Base-by-base conservation (phyloP, 2,329 filamentous ascomycete genomes). In the Fusarium verticillioides region DNA sequence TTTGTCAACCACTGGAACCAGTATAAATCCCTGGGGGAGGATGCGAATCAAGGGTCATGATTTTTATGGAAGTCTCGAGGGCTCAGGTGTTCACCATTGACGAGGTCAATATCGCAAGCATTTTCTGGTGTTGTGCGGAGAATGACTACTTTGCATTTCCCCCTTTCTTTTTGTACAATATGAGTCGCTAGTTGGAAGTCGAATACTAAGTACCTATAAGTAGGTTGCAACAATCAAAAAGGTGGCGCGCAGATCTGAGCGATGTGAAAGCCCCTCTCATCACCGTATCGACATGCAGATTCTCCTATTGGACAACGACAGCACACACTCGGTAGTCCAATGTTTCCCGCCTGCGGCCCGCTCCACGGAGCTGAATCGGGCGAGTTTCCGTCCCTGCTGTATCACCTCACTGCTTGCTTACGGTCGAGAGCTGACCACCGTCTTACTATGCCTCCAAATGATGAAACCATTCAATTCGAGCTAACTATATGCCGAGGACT, bases 1-100 rank as follows among this genome's bases (percentile, higher is more conserved):
- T 82, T 82, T 63, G 77, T 83, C 57, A 83, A 83, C 61, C 80
- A 83, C 58, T 83, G 82, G 82, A 80, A 81, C 60, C 79, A 82
- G 59, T 83, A 81, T 59, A 75, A 75, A 44, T 44, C 70, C 52
- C 59, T 78, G 2, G 75, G 74, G 19, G 57, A 66, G 28, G 66
- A 44, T 44, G 36, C 43, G 16, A 34, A 49, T 32, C 50, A 44
- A 50, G 42, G 56, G 43, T 52, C 49, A 50, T 36, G 36, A 26
- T 46, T 63, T 50, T 68, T 42, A 57, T 44, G 44, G 19, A 42
- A 43, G 30, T 39, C 58, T 36, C n/a, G 36, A 52, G 49, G 26
- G 28, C 43, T 50, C n/a, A 37, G 44, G 44, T 53, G 39, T 46
- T 49, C 52, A 56, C 30, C 40, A 49, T 54, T 59, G 32, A 46